Evolutionary conservation across 768 basidiomycete genomes (phyloP).

Genomic region (Tephrocybe sp.): DNA sequence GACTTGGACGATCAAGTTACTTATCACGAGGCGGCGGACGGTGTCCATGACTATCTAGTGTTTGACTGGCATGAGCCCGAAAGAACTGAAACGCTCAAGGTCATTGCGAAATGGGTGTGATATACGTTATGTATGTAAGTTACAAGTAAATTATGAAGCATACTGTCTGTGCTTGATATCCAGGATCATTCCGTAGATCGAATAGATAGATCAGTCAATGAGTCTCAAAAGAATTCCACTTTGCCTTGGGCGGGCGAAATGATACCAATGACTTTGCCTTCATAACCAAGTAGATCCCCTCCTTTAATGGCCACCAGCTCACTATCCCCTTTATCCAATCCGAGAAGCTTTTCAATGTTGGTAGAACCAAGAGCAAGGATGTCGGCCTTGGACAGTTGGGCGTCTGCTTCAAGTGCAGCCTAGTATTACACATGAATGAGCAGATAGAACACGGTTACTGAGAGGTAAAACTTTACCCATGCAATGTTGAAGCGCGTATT

Average conservation of each 20-base stretch:
- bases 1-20: conserved; percentile 49
- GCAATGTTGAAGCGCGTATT: conserved; percentile 79
- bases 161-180: neutral
- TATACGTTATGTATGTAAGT: neutral
- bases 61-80: conserved; percentile 54
- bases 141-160: neutral
- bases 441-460: neutral
- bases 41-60: conserved; percentile 50
- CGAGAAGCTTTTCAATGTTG: conserved; percentile 40
- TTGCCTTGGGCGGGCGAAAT: conserved; percentile 43
- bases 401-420: conserved; percentile 43
- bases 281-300: conserved; percentile 47
- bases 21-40: conserved; percentile 50
- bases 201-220: neutral
- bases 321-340: conserved; percentile 30
- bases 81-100: conserved; percentile 41
- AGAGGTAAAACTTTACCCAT: conserved; percentile 54
- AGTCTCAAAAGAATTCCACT: conserved; percentile 17
- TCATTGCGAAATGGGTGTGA: conserved; percentile 47
- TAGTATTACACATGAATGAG: conserved; percentile 14
- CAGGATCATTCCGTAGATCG: neutral
- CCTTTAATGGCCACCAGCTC: conserved; percentile 61
- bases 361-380: conserved; percentile 45
- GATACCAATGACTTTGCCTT: conserved; percentile 48
- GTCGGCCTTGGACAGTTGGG: conserved; percentile 37